Conservation (phyloP, 1,284 basidiomycete genomes). For the Apiotrichum sp. region DNA sequence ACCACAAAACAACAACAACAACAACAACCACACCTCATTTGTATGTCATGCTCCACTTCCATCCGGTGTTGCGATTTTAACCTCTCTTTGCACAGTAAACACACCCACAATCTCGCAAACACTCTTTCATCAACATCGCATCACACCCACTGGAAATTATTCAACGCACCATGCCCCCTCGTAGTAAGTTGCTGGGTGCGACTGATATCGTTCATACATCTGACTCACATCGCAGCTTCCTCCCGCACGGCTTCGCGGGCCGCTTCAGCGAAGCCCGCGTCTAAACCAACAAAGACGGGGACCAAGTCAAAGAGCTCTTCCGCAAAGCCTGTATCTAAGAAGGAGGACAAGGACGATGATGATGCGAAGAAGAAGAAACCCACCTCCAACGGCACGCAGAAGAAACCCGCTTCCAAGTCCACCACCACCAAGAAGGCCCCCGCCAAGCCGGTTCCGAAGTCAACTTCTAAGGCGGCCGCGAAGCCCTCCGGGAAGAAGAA, state of each 20-base stretch:
- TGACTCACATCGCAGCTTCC: neutral
- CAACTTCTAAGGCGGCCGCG: neutral
- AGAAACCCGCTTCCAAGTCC: conserved; percentile 1
- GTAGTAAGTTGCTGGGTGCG: conserved; percentile 16
- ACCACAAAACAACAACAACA: too few relatives aligned
- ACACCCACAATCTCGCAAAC: too few relatives aligned
- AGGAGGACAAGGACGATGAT: neutral
- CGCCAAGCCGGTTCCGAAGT: neutral
- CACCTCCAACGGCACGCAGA: neutral
- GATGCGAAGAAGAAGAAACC: conserved; percentile 1
- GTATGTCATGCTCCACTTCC: neutral
- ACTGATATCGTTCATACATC: too few relatives aligned
- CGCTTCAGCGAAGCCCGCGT: conserved; percentile 4
- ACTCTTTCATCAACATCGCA: neutral
- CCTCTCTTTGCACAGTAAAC: neutral
- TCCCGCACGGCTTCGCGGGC: conserved; percentile 9
- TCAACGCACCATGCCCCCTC: conserved; percentile 19
- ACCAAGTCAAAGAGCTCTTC: neutral
- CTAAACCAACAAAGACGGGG: conserved; percentile 2
- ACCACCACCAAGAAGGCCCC: neutral
- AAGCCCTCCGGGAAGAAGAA: conserved; percentile 1
- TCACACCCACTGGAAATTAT: neutral
- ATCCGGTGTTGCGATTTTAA: neutral
- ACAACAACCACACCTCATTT: too few relatives aligned
- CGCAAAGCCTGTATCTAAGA: neutral